Base-by-base conservation (phyloP, 371 early-diverging fungal genomes). In the Mortierella sp. region DNA sequence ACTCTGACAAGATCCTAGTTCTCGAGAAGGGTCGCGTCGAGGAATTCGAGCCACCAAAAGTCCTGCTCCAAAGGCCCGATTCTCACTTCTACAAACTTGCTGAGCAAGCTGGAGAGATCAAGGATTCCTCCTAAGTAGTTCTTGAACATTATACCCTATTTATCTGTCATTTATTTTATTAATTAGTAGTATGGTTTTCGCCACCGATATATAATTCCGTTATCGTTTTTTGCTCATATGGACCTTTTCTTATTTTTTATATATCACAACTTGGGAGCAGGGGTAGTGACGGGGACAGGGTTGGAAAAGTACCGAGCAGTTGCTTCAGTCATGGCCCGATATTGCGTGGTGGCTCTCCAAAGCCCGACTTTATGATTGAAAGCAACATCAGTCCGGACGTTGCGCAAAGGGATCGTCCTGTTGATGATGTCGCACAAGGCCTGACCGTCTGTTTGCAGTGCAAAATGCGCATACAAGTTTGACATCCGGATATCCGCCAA, bases 21-120 rank as follows among this genome's bases (percentile, higher is more conserved):
- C 37, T 90, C 64, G 88, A 89, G 44, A 55, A 81, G 53, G 90
- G 90, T 2, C 64, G 65, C 9, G 84, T 89, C 0, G 85, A 71
- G 1, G 89, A 90, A 64, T 89, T 81, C 65, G 89, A 88, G 66
- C 39, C 87, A 3, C 89, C 89, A 11, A 47, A 68, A 47, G 53
- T 58, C 11, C 47, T 87, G 50, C 50, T 88, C 22, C 73, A 77
- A 39, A 87, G 95, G 66, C 80, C 88, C 37, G 85, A 89, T 45
- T 93, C 94, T 4, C 80, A 92, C 61, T 97, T 96, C 70, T 94
- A 90, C 76, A 87, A 89, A 14, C 87, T 96, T 68, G 94, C 95
- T 16, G 91, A 90, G 50, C 93, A 96, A 79, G 91, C 95, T 43
- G 95, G 95, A 10, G 75, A 77, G 41, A 40, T 73, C 40, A 64